Percentiles rank a stretch among this genome's conserved stretches.
phyloP scores from a whole-genome alignment of 2,329 filamentous ascomycete species.

The Diaporthe helianthi region DNA sequence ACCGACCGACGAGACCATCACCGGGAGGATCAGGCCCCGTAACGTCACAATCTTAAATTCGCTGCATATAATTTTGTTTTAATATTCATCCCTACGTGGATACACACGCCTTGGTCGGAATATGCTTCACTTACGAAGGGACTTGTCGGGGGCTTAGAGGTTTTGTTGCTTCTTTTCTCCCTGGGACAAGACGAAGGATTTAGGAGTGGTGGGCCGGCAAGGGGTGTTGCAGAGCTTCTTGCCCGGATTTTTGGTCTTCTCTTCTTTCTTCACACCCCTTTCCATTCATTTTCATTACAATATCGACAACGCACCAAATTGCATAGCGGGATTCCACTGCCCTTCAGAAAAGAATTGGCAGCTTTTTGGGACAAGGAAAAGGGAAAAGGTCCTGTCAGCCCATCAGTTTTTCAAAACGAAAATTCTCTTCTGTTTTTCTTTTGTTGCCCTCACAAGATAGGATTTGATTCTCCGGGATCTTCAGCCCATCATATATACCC shows the following conservation, averaged over 20 bases:
- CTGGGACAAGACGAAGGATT: background rate
- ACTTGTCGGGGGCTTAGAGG: constrained; percentile 17
- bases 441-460: constrained; percentile 16
- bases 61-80: constrained; percentile 24
- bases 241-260: background rate
- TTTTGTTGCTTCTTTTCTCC: background rate
- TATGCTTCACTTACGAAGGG: constrained; percentile 23
- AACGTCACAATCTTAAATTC: constrained; percentile 15
- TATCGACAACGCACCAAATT: constrained; percentile 23
- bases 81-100: constrained; percentile 13
- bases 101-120: constrained; percentile 8
- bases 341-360: background rate
- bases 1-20: background rate
- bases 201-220: background rate
- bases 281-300: background rate
- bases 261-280: background rate
- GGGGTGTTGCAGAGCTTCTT: background rate
- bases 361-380: background rate
- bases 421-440: background rate
- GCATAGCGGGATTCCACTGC: constrained; percentile 22
- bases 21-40: background rate
- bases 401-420: background rate
- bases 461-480: constrained; percentile 3
- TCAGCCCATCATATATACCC: constrained; percentile 26
- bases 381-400: background rate